phyloP scores from a whole-genome alignment of 139 green algal genomes.

The Micractinium sp. region DNA sequence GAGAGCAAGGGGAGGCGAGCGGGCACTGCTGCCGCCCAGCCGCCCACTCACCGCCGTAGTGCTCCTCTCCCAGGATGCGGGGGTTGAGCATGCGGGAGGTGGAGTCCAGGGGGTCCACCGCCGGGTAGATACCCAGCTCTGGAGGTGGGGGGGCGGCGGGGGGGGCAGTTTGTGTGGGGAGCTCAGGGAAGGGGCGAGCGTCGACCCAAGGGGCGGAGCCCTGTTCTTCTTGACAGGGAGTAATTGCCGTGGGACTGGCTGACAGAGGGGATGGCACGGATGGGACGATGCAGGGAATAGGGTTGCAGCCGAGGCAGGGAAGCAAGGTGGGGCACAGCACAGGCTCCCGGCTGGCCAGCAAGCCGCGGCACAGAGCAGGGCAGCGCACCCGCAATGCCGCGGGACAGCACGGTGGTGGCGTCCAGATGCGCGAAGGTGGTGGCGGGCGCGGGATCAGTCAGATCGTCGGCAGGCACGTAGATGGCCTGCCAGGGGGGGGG shows the following conservation, averaged over 20 bases:
- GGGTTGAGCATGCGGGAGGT: slow-evolving; percentile 97
- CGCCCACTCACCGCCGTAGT: slow-evolving; percentile 78
- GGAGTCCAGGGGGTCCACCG: slow-evolving; percentile 99
- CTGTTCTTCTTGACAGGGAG: too few species aligned
- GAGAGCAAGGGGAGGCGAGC: neutral
- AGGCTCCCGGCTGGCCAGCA: too few species aligned
- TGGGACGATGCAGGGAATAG: too few species aligned
- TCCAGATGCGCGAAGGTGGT: slow-evolving; percentile 99
- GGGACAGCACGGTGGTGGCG: slow-evolving; percentile 98
- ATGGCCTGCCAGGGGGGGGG: slow-evolving; percentile 83
- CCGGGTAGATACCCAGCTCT: slow-evolving; percentile 99
- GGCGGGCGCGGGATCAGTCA: slow-evolving; percentile 97
- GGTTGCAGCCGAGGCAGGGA: too few species aligned
- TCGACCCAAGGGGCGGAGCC: too few species aligned
- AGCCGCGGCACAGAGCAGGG: neutral
- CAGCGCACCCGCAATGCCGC: slow-evolving; percentile 81
- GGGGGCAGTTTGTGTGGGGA: neutral
- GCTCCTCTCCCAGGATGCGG: slow-evolving; percentile 94
- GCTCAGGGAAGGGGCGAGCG: neutral
- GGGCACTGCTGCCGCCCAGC: neutral
- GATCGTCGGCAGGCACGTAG: slow-evolving; percentile 98
- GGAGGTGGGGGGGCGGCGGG: neutral
- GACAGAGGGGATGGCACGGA: too few species aligned
- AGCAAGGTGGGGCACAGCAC: too few species aligned
- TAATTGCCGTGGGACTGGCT: too few species aligned